Percentiles rank a stretch among this genome's conserved stretches.
Evolutionary conservation across 345 rosid genomes (phyloP).

Genomic region (Mangifera indica): DNA sequence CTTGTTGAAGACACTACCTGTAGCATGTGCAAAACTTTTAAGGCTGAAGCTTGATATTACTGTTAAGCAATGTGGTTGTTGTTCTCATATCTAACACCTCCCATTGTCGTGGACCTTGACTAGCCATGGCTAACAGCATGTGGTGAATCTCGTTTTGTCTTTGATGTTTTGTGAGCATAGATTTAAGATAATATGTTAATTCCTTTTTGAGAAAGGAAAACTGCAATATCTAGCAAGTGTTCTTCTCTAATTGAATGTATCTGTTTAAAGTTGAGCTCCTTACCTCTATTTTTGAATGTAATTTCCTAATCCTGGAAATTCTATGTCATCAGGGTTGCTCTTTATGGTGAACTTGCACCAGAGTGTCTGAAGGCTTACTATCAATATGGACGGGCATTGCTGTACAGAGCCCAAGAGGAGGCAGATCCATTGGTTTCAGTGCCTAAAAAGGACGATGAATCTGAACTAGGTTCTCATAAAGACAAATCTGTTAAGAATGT

Average conservation of each 20-base stretch:
- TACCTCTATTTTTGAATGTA: background rate
- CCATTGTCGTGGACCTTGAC: background rate
- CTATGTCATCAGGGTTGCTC: conserved; percentile 48
- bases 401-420: conserved; percentile 91
- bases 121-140: background rate
- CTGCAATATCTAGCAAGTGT: background rate
- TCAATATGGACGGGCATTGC: conserved; percentile 73
- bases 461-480: conserved; percentile 38
- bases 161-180: background rate
- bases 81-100: too few species aligned
- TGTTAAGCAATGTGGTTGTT: too few species aligned
- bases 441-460: conserved; percentile 62
- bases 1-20: background rate
- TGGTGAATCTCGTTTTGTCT: background rate
- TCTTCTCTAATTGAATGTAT: conserved; percentile 9
- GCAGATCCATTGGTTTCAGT: conserved; percentile 78
- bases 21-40: background rate
- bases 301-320: background rate
- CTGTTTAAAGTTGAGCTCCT: background rate
- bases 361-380: conserved; percentile 74
- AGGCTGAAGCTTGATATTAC: background rate
- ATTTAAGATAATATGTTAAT: background rate
- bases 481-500: conserved; percentile 44
- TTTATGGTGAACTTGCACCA: conserved; percentile 66
- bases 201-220: background rate